Base-by-base conservation (phyloP, 345 rosid species). In the Eutrema japonicum region DNA sequence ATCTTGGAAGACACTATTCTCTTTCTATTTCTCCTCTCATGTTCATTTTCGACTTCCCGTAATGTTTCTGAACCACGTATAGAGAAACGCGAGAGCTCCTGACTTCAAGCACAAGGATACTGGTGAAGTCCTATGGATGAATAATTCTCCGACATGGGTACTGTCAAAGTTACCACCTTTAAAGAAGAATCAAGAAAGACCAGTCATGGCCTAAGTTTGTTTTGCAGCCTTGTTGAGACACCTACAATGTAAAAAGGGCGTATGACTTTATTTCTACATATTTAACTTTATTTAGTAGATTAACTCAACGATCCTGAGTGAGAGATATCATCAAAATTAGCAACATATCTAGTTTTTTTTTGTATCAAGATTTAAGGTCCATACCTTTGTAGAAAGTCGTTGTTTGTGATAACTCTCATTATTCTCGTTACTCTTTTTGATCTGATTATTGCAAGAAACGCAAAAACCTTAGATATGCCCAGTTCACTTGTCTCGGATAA, bases 381-480 rank as follows among this genome's bases (percentile, higher is more conserved):
- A 32, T 12, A 29, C 16, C 30, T 53, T 16, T 53, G 58, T 2
- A 53, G 36, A 29, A 27, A 29, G 8, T 5, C 16, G 16, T 16
- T 16, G 16, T 16, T 16, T 16, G 16, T 16, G 16, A 16, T 16
- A 16, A 16, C 16, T 16, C 16, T 16, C 16, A 42, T 43, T 45
- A 45, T 45, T 45, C 49, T 45, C 49, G 12, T 43, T 87, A 70
- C 96, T 93, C 22, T 68, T 96, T 78, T 52, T 93, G 96, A 87
- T 93, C 93, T 78, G 87, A 97, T 11, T 86, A 90, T 4, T 22
- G 97, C 93, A 77, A 87, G 6, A 81, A 90, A 91, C 4, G 97
- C 92, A 78, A 85, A 93, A 53, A 96, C 96, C 69, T 77, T 90
- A 3, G 93, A 89, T 81, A 90, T 93, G 5, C 96, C 92, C 16